Conservation (phyloP, 768 basidiomycete species). For the Boletus sp. region DNA sequence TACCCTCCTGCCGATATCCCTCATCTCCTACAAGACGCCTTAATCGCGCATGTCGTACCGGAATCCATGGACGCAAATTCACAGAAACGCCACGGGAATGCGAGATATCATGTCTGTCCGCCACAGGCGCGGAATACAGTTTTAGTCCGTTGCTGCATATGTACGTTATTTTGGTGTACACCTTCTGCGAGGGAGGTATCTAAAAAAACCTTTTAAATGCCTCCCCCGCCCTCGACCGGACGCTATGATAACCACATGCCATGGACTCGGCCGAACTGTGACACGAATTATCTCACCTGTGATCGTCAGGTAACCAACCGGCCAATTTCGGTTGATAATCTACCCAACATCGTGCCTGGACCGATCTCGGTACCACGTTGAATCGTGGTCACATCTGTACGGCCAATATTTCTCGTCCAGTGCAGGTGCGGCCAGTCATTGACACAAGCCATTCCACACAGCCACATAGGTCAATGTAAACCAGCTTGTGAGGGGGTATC, state of each 20-base stretch:
- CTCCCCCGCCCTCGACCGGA: neutral
- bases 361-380: too few species aligned
- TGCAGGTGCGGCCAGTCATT: neutral
- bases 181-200: too few species aligned
- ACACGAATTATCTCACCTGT: neutral
- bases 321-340: conserved; percentile 3
- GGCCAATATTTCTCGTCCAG: too few species aligned
- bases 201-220: neutral
- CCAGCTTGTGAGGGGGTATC: neutral
- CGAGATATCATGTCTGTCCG: neutral
- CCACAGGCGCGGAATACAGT: too few species aligned
- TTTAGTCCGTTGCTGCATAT: too few species aligned
- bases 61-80: neutral
- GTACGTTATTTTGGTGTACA: too few species aligned
- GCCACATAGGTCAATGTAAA: neutral
- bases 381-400: too few species aligned
- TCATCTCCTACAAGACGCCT: neutral
- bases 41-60: neutral
- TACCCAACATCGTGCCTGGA: too few species aligned
- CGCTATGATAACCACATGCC: neutral
- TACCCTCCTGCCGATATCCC: too few species aligned
- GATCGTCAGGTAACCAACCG: neutral
- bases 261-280: conserved; percentile 9
- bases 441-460: neutral
- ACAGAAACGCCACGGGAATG: neutral